Evolutionary conservation across 352 stramenopile genomes (phyloP).

Genomic region (Phytophthora boehmeriae): DNA sequence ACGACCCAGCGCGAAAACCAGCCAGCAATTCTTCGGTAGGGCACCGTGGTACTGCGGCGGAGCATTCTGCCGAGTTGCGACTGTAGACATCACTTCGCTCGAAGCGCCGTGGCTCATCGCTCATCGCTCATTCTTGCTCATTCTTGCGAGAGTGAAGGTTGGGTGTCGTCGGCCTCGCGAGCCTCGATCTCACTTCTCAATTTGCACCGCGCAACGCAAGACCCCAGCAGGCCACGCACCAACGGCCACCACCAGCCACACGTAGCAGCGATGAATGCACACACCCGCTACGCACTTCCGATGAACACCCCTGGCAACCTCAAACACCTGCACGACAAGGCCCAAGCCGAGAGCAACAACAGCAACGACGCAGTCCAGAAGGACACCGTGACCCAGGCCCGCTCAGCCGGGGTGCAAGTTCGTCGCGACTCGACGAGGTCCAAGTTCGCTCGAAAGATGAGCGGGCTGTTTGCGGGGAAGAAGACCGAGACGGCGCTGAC

Average conservation of each 20-base stretch:
- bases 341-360: neutral
- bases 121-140: too few species aligned
- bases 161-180: too few species aligned
- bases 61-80: too few species aligned
- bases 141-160: too few species aligned
- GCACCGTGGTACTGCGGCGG: too few species aligned
- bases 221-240: too few species aligned
- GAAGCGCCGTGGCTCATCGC: too few species aligned
- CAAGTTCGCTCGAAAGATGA: conserved; percentile 11
- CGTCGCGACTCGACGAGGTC: neutral
- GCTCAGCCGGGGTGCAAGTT: neutral
- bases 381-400: neutral
- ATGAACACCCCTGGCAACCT: conserved; percentile 6
- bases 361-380: neutral
- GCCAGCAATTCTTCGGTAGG: too few species aligned
- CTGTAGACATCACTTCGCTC: too few species aligned
- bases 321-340: conserved; percentile 1
- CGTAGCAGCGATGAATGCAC: neutral
- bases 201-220: too few species aligned
- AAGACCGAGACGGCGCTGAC: neutral
- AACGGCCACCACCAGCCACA: neutral
- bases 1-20: too few species aligned
- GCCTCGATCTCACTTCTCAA: too few species aligned
- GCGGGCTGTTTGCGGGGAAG: neutral
- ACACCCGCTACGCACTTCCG: neutral